These are phyloP conservation scores for Thermochaetoides thermophila DNA, from an alignment of 495 filamentous ascomycete species.

Conservation along the genomic window DNA sequence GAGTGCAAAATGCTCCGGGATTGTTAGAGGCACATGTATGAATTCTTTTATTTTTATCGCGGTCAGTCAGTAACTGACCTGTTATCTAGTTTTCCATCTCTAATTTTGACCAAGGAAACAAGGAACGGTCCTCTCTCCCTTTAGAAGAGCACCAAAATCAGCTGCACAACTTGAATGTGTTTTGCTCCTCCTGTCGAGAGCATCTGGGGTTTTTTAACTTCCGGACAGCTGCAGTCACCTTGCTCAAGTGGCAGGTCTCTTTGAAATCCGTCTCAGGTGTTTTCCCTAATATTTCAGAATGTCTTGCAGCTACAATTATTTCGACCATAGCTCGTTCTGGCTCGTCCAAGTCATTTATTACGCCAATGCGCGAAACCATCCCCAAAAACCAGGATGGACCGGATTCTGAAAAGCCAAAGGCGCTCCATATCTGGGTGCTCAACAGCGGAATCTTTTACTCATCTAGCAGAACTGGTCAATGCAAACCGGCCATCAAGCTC, in stretches of 20 bases:
- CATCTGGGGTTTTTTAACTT: slow-evolving; percentile 40
- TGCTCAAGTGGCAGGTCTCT: slow-evolving; percentile 26
- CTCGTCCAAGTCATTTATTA: slow-evolving; percentile 33
- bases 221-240: slow-evolving; percentile 21
- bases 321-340: slow-evolving; percentile 31
- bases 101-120: slow-evolving; percentile 7
- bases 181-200: slow-evolving; percentile 24
- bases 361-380: slow-evolving; percentile 19
- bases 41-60: not conserved
- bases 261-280: slow-evolving; percentile 11
- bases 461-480: slow-evolving; percentile 11
- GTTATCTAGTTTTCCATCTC: slow-evolving; percentile 13
- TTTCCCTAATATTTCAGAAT: slow-evolving; percentile 24
- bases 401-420: too few relatives aligned
- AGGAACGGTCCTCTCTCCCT: slow-evolving; percentile 5
- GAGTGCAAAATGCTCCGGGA: slow-evolving; percentile 37
- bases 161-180: slow-evolving; percentile 21
- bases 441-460: slow-evolving; percentile 53
- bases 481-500: slow-evolving; percentile 46
- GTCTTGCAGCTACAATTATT: slow-evolving; percentile 32
- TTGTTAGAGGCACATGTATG: slow-evolving; percentile 46
- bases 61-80: slow-evolving; percentile 12
- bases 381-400: too few relatives aligned
- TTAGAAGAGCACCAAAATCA: not conserved
- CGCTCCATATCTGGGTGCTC: slow-evolving; percentile 51